Percentiles rank a stretch among this genome's conserved stretches.
Evolutionary conservation across 2,329 filamentous ascomycete species (phyloP).

Genomic region (Scytalidium lignicola): DNA sequence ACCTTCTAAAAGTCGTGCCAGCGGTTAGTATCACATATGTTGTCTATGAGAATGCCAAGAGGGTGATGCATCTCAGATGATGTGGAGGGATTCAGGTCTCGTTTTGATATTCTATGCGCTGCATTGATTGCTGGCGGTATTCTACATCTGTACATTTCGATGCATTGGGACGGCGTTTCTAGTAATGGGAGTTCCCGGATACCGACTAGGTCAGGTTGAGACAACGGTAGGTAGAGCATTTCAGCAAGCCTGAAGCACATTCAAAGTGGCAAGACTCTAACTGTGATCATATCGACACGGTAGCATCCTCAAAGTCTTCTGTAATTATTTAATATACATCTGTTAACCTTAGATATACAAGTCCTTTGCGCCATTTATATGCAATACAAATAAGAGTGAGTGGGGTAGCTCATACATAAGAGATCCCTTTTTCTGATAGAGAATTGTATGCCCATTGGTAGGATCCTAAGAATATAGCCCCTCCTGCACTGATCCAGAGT

Average conservation of each 20-base stretch:
- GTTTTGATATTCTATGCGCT: not conserved
- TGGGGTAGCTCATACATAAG: conserved; percentile 1
- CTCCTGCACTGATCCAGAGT: conserved; percentile 91
- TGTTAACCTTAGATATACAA: not conserved
- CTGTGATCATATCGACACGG: not conserved
- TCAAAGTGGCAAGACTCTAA: not conserved
- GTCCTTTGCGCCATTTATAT: conserved; percentile 14
- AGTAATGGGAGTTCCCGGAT: conserved; percentile 10
- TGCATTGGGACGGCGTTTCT: conserved; percentile 11
- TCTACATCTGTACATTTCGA: not conserved
- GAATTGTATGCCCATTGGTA: conserved; percentile 86
- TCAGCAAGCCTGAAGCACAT: not conserved
- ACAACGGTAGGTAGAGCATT: not conserved
- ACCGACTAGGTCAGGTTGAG: conserved; percentile 1
- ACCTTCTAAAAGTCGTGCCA: conserved; percentile 91
- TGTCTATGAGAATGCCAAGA: conserved; percentile 88
- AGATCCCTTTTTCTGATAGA: conserved; percentile 41
- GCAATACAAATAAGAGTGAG: conserved; percentile 4
- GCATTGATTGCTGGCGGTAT: not conserved
- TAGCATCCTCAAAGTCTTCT: not conserved
- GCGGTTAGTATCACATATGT: conserved; percentile 94
- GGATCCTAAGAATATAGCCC: conserved; percentile 88
- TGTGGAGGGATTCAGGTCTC: not conserved
- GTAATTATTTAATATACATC: no score
- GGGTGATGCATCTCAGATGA: conserved; percentile 43